These are phyloP conservation scores for Carallia brachiata DNA, from an alignment of 345 rosid species.

Conservation along the genomic window DNA sequence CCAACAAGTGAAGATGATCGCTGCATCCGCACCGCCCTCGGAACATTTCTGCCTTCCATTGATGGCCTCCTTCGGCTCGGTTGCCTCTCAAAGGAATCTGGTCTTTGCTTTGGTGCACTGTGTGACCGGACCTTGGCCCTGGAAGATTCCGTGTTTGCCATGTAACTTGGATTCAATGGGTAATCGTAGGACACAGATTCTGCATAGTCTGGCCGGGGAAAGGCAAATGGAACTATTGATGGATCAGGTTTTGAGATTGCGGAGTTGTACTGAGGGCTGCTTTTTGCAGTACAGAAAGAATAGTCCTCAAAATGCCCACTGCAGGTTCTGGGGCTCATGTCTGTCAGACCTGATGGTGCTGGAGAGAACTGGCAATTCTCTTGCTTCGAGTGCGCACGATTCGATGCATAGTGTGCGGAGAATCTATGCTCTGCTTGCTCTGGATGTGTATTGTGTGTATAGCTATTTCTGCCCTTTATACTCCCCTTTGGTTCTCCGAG, in stretches of 20 bases:
- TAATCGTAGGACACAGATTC: constrained; percentile 46
- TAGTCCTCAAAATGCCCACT: constrained; percentile 78
- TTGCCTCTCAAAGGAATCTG: constrained; percentile 69
- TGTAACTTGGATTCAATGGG: constrained; percentile 64
- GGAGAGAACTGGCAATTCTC: constrained; percentile 46
- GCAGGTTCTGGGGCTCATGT: constrained; percentile 69
- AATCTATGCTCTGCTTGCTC: constrained; percentile 36
- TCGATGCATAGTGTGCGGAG: constrained; percentile 28
- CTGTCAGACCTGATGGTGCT: constrained; percentile 61
- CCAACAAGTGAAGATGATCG: constrained; percentile 82
- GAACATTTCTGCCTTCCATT: constrained; percentile 72
- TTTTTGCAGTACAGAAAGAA: constrained; percentile 54
- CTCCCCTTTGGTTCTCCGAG: constrained; percentile 37
- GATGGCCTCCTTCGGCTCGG: constrained; percentile 60
- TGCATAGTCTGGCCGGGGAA: constrained; percentile 38
- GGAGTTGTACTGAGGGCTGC: constrained; percentile 67
- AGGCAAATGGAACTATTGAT: constrained; percentile 33
- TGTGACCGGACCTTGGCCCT: constrained; percentile 75
- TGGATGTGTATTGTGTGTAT: constrained; percentile 32
- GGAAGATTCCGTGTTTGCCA: constrained; percentile 84
- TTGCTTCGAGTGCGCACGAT: constrained; percentile 26
- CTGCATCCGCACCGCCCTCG: constrained; percentile 75
- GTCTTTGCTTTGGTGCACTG: constrained; percentile 78
- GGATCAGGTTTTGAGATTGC: constrained; percentile 63
- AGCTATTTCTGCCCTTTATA: constrained; percentile 45